Conservation (phyloP, 2,329 filamentous ascomycete genomes). For the Cladosporium sp. region DNA sequence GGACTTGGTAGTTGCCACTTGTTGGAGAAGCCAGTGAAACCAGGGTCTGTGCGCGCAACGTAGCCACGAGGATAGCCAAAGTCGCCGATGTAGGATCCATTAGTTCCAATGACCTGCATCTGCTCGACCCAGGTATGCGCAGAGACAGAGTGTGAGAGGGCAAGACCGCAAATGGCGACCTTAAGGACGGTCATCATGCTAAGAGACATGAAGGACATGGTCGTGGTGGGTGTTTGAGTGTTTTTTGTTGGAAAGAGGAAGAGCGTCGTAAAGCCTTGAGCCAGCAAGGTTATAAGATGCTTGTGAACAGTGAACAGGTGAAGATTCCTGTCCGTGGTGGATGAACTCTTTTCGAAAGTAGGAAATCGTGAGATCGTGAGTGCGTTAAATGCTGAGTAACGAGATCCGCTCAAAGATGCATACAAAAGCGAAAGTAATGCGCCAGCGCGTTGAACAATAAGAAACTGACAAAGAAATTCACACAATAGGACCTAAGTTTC, state of each 20-base stretch:
- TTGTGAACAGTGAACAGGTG: constrained; percentile 4
- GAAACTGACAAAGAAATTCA: constrained; percentile 3
- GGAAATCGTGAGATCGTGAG: neutral
- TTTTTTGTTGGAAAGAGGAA: neutral
- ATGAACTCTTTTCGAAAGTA: neutral
- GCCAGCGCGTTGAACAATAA: constrained; percentile 19
- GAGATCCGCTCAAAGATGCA: neutral
- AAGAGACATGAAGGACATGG: neutral
- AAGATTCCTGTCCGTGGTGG: neutral
- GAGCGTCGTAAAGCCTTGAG: constrained; percentile 3
- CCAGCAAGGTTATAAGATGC: constrained; percentile 6
- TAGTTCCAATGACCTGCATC: constrained; percentile 67
- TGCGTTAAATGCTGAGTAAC: constrained; percentile 5
- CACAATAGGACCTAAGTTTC: constrained; percentile 12
- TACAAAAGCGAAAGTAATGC: constrained; percentile 15
- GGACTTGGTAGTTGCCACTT: constrained; percentile 62
- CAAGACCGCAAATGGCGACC: neutral
- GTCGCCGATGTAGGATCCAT: constrained; percentile 70
- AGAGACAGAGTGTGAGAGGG: constrained; percentile 20
- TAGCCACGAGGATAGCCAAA: constrained; percentile 76
- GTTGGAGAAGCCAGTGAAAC: constrained; percentile 60
- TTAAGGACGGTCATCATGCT: neutral
- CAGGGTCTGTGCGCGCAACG: constrained; percentile 56
- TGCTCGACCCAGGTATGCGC: constrained; percentile 85
- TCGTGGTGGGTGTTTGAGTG: neutral